Evolutionary conservation across 2,329 filamentous ascomycete species (phyloP), one percentile per base, ranked within the genome.

Genomic region (Alternaria gansuensis): DNA sequence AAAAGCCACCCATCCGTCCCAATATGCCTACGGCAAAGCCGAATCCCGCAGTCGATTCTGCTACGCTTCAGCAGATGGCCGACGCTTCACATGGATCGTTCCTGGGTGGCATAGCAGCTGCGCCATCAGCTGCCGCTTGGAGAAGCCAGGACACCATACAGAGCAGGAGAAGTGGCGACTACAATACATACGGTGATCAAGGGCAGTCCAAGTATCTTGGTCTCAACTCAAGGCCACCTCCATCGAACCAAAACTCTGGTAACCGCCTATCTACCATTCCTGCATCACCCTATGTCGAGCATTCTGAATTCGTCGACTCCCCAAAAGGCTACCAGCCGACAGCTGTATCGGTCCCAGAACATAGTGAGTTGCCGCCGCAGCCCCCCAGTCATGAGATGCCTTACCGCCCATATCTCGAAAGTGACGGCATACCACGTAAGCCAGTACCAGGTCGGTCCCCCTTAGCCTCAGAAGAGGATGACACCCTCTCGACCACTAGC

Each of bases 31-130:
- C 94, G 69, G 89, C 91, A 62, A 88, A 88, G 64, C 92, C 91
- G 51, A 95, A 92, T 67, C 93, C 90, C 67, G 89, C 92, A 23
- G 88, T 98, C 75, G 97, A 95, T 26, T 86, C 84, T 66, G 88
- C 88, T 1, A 98, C 94, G 0, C 82, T 97, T 44, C 85, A 88
- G 43, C 92, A 97, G 73, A 83, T 98, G 74, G 87, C 87, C 31
- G 90, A 89, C 65, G 90, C 90, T 44, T 87, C 86, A 53, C 85
- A 84, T 23, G 76, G 86, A 73, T 80, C 45, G 72, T 73, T 67
- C 52, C 73, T 60, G 65, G 72, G 58, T n/a, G 70, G 71, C 8
- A 51, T 74, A 44, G 78, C 79, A 40, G 73, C 75, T 24, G 77
- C 78, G 51, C 77, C 76, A 53, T 74, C 77, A 54, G 75, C 77